Evolutionary conservation across 495 filamentous ascomycete genomes (phyloP).

Genomic region (Neurospora sp.): DNA sequence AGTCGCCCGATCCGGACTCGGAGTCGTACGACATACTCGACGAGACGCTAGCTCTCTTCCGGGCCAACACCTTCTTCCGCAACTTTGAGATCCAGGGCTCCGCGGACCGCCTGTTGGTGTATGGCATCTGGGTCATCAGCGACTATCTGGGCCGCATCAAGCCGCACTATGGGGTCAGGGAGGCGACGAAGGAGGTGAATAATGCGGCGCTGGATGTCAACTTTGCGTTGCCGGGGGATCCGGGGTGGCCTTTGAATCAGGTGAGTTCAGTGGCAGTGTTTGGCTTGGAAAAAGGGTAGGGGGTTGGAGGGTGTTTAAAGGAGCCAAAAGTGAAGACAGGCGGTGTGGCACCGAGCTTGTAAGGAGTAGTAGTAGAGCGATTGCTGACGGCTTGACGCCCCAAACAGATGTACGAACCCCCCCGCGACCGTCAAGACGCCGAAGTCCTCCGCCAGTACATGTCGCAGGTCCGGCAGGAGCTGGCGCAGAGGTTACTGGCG

Average conservation of each 20-base stretch:
- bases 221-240: conserved; percentile 92
- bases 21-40: conserved; percentile 92
- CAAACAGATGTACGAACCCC: conserved; percentile 50
- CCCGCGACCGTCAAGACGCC: conserved; percentile 75
- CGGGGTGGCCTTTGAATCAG: conserved; percentile 87
- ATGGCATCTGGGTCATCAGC: conserved; percentile 88
- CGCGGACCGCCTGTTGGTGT: conserved; percentile 88
- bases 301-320: too few relatives aligned
- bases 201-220: conserved; percentile 69
- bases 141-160: conserved; percentile 81
- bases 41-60: conserved; percentile 85
- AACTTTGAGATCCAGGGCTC: conserved; percentile 99
- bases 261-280: conserved; percentile 18
- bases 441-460: conserved; percentile 82
- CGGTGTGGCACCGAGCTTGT: too few relatives aligned
- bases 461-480: conserved; percentile 83
- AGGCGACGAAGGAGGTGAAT: conserved; percentile 44
- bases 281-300: too few relatives aligned
- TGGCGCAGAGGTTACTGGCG: conserved; percentile 68
- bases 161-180: conserved; percentile 42
- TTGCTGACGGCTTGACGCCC: neutral
- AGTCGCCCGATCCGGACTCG: conserved; percentile 69
- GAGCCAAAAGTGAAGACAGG: too few relatives aligned
- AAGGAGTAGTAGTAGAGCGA: too few relatives aligned
- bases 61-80: conserved; percentile 96